Evolutionary conservation across 768 basidiomycete species (phyloP).

Genomic region (Leccinum obscurum): DNA sequence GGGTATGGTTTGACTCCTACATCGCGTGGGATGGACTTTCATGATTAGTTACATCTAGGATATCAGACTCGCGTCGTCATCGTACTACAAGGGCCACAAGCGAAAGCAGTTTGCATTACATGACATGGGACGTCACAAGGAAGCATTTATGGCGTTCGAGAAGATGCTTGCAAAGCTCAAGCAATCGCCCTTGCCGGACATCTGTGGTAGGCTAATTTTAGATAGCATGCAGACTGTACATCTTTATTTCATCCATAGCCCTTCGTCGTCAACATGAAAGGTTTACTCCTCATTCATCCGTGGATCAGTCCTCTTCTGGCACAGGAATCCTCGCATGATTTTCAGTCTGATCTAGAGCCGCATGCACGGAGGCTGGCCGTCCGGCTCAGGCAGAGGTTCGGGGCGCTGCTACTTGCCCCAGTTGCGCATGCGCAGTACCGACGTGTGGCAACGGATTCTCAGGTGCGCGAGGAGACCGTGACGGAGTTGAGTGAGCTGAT

Average conservation of each 20-base stretch:
- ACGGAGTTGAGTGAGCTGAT: not conserved
- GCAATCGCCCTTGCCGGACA: not conserved
- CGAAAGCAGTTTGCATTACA: not conserved
- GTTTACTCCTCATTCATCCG: not conserved
- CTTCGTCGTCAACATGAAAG: not conserved
- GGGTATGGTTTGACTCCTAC: not conserved
- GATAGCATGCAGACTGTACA: not conserved
- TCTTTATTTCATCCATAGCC: not conserved
- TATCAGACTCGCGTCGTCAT: not conserved
- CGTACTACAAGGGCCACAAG: not conserved
- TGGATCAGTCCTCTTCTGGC: not conserved
- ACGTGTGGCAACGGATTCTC: not conserved
- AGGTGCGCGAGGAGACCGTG: not conserved
- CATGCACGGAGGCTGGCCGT: not conserved
- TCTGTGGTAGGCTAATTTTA: not conserved
- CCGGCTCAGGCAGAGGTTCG: not conserved
- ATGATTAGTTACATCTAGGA: not conserved
- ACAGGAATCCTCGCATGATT: not conserved
- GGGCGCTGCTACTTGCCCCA: not conserved
- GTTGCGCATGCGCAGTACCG: not conserved
- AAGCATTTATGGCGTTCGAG: not conserved
- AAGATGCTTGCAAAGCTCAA: not conserved
- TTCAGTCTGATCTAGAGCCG: not conserved
- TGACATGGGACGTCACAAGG: not conserved
- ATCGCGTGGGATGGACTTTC: not conserved